phyloP scores from a whole-genome alignment of 225 moss, liverwort and hornwort genomes.

The Pseudisothecium myosuroides region DNA sequence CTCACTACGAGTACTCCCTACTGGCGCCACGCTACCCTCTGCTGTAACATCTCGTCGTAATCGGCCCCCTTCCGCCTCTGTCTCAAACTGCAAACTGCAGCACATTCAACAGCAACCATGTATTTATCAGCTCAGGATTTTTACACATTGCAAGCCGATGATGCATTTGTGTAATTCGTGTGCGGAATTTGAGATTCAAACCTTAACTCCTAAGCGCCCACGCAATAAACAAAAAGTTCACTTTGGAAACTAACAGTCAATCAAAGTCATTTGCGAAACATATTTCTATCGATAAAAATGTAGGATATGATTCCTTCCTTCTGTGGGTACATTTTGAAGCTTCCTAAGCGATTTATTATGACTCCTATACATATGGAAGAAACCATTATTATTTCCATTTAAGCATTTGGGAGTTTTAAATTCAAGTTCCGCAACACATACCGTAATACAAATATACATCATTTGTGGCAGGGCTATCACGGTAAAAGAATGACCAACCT shows the following conservation, averaged over 20 bases:
- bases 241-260: not conserved
- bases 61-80: conserved; percentile 75
- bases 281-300: not conserved
- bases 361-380: not conserved
- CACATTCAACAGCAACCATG: not conserved
- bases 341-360: not conserved
- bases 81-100: conserved; percentile 88
- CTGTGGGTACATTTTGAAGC: not conserved
- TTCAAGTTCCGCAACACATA: not conserved
- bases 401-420: not conserved
- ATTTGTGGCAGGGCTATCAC: not conserved
- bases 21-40: conserved; percentile 66
- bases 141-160: not conserved
- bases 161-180: not conserved
- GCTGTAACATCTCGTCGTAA: conserved; percentile 74
- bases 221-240: not conserved
- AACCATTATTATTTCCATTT: not conserved
- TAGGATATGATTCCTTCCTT: not conserved
- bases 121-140: not conserved
- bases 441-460: not conserved
- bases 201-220: not conserved
- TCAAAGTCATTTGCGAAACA: not conserved
- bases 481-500: conserved; percentile 24
- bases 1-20: conserved; percentile 45
- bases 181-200: not conserved